Evolutionary conservation across 495 filamentous ascomycete species (phyloP).

Genomic region (Penicillium desertorum): DNA sequence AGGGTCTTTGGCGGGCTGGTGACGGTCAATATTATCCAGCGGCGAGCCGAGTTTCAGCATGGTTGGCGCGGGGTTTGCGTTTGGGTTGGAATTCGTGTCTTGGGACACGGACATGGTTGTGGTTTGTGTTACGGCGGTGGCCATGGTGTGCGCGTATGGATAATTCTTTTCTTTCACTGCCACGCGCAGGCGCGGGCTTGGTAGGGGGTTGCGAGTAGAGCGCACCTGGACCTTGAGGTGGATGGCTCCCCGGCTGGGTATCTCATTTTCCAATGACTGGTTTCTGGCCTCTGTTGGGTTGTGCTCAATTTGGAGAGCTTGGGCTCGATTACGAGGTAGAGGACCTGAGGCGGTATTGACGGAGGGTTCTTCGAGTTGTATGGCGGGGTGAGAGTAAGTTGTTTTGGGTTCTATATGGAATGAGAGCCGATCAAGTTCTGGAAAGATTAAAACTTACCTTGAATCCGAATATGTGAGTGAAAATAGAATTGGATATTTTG

Average conservation of each 20-base stretch:
- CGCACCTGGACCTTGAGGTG: conserved; percentile 35
- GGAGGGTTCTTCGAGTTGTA: background rate
- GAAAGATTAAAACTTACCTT: background rate
- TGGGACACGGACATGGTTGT: background rate
- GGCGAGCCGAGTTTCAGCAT: conserved; percentile 21
- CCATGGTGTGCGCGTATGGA: conserved; percentile 18
- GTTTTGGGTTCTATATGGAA: background rate
- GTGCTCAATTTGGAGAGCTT: background rate
- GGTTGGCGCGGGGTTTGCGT: conserved; percentile 13
- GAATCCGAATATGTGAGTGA: too few species aligned
- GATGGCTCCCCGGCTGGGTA: conserved; percentile 27
- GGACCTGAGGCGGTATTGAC: background rate
- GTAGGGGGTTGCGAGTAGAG: conserved; percentile 15
- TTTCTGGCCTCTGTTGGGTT: conserved; percentile 3
- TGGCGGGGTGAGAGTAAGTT: background rate
- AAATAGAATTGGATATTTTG: too few species aligned
- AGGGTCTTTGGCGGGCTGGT: conserved; percentile 4
- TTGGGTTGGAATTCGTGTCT: background rate
- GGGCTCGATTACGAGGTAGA: background rate
- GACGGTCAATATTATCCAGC: background rate
- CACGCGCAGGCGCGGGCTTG: conserved; percentile 15
- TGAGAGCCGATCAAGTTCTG: background rate
- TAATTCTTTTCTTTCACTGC: conserved; percentile 23
- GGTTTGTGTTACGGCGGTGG: conserved; percentile 28
- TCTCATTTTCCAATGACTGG: conserved; percentile 39